Percentiles rank a stretch among this genome's conserved stretches.
These are phyloP conservation scores for Pyrenophora graminea DNA, from an alignment of 2,329 filamentous ascomycete genomes.

Conservation along the genomic window DNA sequence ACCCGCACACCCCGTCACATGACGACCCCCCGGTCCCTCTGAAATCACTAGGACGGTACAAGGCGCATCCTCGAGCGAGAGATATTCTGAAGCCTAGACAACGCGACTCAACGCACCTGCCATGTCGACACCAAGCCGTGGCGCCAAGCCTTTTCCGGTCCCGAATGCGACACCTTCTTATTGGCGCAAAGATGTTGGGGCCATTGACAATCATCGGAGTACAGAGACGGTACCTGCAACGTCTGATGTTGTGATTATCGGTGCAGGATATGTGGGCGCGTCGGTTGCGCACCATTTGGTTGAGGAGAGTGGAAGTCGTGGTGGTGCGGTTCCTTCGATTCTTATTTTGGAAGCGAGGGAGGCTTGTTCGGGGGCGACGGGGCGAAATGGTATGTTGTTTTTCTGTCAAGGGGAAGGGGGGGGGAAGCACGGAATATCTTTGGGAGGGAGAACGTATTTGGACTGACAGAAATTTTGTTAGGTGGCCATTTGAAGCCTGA, in stretches of 20 bases:
- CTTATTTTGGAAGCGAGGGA: constrained; percentile 55
- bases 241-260: constrained; percentile 17
- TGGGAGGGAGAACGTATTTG: too few species aligned
- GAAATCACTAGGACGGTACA: too few species aligned
- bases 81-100: too few species aligned
- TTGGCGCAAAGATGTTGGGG: constrained; percentile 11
- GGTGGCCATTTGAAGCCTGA: constrained; percentile 41
- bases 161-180: constrained; percentile 11
- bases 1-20: too few species aligned
- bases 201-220: constrained; percentile 18
- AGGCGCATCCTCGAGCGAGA: not conserved
- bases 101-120: too few species aligned
- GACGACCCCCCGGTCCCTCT: too few species aligned
- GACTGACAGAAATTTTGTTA: not conserved
- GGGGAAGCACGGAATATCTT: too few species aligned
- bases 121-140: not conserved
- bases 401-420: too few species aligned
- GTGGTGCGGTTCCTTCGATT: constrained; percentile 13
- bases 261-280: constrained; percentile 19
- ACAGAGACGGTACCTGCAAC: constrained; percentile 5
- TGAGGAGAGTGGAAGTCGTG: constrained; percentile 3
- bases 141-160: constrained; percentile 7
- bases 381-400: constrained; percentile 54
- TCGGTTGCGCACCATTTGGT: constrained; percentile 17
- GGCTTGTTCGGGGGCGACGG: constrained; percentile 58